Base-by-base conservation (phyloP, 83 land plant genomes). In the Picea engelmannii region DNA sequence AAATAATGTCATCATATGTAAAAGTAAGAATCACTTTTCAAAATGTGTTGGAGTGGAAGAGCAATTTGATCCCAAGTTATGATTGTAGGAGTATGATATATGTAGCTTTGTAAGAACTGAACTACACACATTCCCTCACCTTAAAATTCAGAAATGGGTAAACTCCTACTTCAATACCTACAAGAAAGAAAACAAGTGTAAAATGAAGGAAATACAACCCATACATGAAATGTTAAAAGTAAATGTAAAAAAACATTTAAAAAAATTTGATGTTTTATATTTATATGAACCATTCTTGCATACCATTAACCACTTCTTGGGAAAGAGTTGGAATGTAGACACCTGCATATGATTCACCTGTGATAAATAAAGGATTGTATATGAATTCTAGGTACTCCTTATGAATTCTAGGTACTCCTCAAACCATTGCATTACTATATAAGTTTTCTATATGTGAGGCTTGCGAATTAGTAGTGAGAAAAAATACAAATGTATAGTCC, bases 271-370 rank as follows among this genome's bases (percentile, higher is more conserved):
- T 55, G 59, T 55, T 55, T 11, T 55, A 52, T 52, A 52, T 52
- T 2, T 52, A 55, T 55, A 55, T 55, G 59, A 55, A 55, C 59
- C 59, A 12, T 55, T 55, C 16, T 3, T 11, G 68, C 1, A 63
- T 63, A 13, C 23, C 60, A 7, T 25, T 23, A 4, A 17, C 64
- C 11, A 55, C 66, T 52, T 44, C 25, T 2, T 74, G 8, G 17
- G 82, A 9, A 15, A 80, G 47, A 71, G 17, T 21, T 3, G 91
- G 86, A 79, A 82, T 82, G 79, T 64, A 61, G 4, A 70, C 64
- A 42, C 91, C 91, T 21, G 81, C 44, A 69, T 89, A 86, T 13
- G 86, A 89, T 20, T 86, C 88, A 21, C 91, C 89, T 25, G 74
- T 67, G 23, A 89, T 82, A 63, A 83, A 89, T 9, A 86, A 69